Base-by-base conservation (phyloP, 2,329 filamentous ascomycete species). In the Colletotrichum sp. region DNA sequence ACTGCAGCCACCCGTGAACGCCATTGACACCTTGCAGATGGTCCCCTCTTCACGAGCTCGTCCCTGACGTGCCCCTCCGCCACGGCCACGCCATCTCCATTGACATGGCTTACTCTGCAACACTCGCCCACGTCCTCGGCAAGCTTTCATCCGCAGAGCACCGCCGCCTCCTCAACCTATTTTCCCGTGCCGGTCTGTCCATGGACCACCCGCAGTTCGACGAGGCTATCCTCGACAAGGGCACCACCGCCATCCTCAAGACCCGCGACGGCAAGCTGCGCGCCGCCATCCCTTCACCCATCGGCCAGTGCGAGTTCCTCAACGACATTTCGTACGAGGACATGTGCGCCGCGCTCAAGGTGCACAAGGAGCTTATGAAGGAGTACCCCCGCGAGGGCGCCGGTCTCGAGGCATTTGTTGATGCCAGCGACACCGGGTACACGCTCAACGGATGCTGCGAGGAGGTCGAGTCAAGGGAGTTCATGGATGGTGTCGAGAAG, bases 51-150 rank as follows among this genome's bases (percentile, higher is more conserved):
- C 92, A 94, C 80, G 93, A 95, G 83, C 89, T 95, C 12, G 88
- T 93, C 0, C 93, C 93, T 1, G 89, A 93, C 67, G 91, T 92
- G 0, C 93, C 93, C 1, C 89, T 94, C 59, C 91, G 93, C 57
- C 93, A 95, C 81, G 93, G 93, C 5, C 93, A 95, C 80, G 93
- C 93, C 78, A 94, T 95, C 79, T 93, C 92, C 4, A 93, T 94
- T 77, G 93, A 94, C 82, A 95, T 95, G 93, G 93, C 93, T 0
- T 95, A 93, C 84, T 93, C 92, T 0, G 93, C 93, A 0, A 94
- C 93, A 0, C 87, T 95, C 6, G 92, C 93, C 21, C 90, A 92
- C 80, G 83, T 87, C 75, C 90, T 92, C n/a, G 91, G 92, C 6
- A 85, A 94, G 0, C 87, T 95, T 12, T 88, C 87, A 26, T 85